phyloP scores from a whole-genome alignment of 371 early-diverging fungal species.

The Mortierella polycephala region DNA sequence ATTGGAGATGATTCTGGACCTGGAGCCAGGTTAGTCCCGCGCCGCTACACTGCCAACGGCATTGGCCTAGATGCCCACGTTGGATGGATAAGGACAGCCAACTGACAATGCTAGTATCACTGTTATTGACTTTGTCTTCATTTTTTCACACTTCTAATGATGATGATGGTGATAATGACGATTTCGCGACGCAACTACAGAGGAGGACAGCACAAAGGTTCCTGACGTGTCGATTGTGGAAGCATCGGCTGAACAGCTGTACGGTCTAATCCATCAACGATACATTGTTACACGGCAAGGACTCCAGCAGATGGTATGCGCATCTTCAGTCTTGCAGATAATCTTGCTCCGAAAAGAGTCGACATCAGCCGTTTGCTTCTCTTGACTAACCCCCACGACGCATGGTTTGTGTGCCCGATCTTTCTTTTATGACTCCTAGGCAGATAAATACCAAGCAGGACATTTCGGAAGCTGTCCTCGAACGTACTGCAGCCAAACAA shows the following conservation, averaged over 20 bases:
- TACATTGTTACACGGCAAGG: constrained; percentile 85
- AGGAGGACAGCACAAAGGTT: constrained; percentile 55
- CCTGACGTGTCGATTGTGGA: constrained; percentile 56
- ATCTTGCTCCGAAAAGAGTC: background rate
- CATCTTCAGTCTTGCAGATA: too few species aligned
- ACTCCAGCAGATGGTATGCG: constrained; percentile 76
- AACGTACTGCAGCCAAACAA: constrained; percentile 78
- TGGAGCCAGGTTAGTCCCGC: constrained; percentile 69
- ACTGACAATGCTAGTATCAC: background rate
- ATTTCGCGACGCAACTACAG: constrained; percentile 8
- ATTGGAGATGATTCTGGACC: constrained; percentile 86
- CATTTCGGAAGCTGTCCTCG: constrained; percentile 91
- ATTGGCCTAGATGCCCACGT: too few species aligned
- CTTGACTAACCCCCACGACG: background rate
- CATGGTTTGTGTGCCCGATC: background rate
- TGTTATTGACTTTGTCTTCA: background rate
- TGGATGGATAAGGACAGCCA: background rate
- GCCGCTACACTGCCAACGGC: background rate
- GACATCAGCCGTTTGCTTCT: background rate
- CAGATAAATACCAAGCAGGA: constrained; percentile 76
- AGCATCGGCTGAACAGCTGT: constrained; percentile 71
- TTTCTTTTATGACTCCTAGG: constrained; percentile 53
- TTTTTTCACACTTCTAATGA: background rate
- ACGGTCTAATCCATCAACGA: constrained; percentile 87
- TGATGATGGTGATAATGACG: too few species aligned